Base-by-base conservation (phyloP, 1,284 basidiomycete species). In the Boletus smithii region DNA sequence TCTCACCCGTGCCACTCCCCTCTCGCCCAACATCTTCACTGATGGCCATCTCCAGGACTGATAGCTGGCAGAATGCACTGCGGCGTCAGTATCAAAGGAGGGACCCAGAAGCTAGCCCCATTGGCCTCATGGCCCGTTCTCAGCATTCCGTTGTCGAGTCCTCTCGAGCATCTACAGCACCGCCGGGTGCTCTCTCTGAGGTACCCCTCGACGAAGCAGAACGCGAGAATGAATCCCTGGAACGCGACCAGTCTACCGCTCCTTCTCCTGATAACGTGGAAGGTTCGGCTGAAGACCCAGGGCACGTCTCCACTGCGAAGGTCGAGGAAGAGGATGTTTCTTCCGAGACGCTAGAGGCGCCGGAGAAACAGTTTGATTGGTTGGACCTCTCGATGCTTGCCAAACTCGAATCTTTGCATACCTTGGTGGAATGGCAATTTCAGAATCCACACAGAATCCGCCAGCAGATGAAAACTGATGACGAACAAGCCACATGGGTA, bases 341-440 rank as follows among this genome's bases (percentile, higher is more conserved):
- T 22, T 54, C 51, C 2, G 56, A 57, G 16, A 24, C 41, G 17
- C 43, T 55, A n/a, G 56, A 57, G 18, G 34, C 29, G 29, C 34
- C 42, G n/a, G 63, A 50, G 56, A 60, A 59, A 48, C 63, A 48
- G 44, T 51, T 50, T 42, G 74, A 88, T 58, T 91, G 88, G 88
- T 68, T 79, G 31, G 73, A 83, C 38, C 75, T 91, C 14, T 69
- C 80, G 10, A 82, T 85, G 73, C 75, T 88, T 45, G 73, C 75
- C 32, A 91, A 88, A 60, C 74, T 95, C 35, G 88, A 95, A 54
- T 80, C 85, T 8, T 69, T 95, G 51, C 77, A 88, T 55, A 69
- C 77, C 11, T 68, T 91, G 42, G 75, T 74, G 20, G 88, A 91
- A 64, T 91, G 88, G 88, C 85, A 88, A 57, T 90, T 90, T 55